Base-by-base conservation (phyloP, 768 basidiomycete species). In the Mycena albidolilacea region DNA sequence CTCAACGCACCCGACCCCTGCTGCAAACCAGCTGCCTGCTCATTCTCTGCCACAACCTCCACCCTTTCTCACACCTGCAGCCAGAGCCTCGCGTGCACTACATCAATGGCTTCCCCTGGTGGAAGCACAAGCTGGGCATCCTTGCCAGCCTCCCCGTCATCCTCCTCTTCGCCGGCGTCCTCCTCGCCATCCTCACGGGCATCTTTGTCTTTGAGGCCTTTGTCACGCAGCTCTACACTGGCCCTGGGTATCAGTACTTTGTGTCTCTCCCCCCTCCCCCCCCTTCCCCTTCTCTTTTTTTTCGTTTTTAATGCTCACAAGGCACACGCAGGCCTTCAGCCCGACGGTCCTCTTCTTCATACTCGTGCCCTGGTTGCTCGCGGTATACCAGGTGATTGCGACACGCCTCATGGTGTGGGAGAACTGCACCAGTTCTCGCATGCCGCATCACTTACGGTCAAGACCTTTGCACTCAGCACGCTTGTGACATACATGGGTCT, bases 401-500 rank as follows among this genome's bases (percentile, higher is more conserved):
- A 84, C 84, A 60, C 83, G 86, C 19, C 86, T 98, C 66, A 96
- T 96, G 0, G 83, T 87, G 55, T 97, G 95, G 95, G 97, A 99
- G 84, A 97, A 98, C 79, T 89, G 1, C 94, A 94, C 76, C 89
- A 93, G 74, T 92, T 92, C 3, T 89, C 90, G 3, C 90, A 95
- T 79, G 89, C 91, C 69, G 89, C 90, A 7, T 95, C 94, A 17
- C 87, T 98, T 35, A 96, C 97, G 17, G 85, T 94, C 79, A 99
- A 98, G 82, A 93, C 95, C 4, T 99, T 99, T 79, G 90, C 93
- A 0, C 87, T 99, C 67, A 93, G 93, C 41, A 91, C 94, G 0
- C 89, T 98, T 78, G 96, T 97, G n/a, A 94, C 97, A 0, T 98
- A 97, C 80, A 91, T 97, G 62, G 93, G 94, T 48, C 89, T 99